These are phyloP conservation scores for Leersia perrieri DNA, from an alignment of 176 grass and related monocot genomes.

Conservation along the genomic window DNA sequence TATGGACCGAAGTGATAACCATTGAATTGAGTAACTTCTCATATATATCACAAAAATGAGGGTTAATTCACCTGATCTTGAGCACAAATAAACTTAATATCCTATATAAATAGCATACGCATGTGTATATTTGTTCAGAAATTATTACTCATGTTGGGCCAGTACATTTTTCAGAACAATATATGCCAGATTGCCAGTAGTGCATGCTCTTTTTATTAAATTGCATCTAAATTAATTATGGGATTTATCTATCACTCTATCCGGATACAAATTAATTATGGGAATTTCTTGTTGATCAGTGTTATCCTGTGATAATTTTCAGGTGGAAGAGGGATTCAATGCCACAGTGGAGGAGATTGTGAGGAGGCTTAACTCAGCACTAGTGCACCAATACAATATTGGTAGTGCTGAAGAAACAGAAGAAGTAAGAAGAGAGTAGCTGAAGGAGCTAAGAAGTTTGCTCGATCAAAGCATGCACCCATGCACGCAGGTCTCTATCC, in stretches of 20 bases:
- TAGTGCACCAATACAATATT: background rate
- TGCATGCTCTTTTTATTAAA: background rate
- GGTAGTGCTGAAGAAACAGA: background rate
- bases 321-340: constrained; percentile 56
- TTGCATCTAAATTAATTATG: background rate
- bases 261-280: background rate
- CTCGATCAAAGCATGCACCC: background rate
- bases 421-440: constrained; percentile 5
- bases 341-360: constrained; percentile 51
- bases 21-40: background rate
- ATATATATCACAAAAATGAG: background rate
- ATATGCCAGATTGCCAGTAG: background rate
- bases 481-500: background rate
- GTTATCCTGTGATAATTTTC: background rate
- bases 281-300: background rate
- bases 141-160: background rate
- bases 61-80: background rate
- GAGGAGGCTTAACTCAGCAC: constrained; percentile 40
- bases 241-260: background rate
- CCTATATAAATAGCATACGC: background rate
- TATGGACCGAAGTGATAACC: background rate
- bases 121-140: background rate
- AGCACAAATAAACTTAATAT: background rate
- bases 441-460: background rate
- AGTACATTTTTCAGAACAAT: background rate